Evolutionary conservation across 176 grass and related monocot genomes (phyloP).

Genomic region (Paspalum vaginatum): DNA sequence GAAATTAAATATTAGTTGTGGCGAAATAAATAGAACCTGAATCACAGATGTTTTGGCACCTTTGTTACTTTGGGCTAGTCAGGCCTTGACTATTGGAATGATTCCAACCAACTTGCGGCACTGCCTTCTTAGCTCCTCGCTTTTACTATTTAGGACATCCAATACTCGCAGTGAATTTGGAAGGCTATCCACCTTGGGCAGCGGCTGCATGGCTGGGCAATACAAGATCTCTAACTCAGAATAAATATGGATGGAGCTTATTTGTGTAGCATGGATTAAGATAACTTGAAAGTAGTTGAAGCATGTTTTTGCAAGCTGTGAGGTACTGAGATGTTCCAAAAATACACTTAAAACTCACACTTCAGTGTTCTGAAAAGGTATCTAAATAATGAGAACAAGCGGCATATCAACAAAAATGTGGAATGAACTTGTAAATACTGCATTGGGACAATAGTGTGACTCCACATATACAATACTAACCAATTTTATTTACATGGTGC

Average conservation of each 20-base stretch:
- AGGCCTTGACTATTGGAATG: too few relatives aligned
- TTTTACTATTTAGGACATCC: too few relatives aligned
- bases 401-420: not conserved
- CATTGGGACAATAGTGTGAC: not conserved
- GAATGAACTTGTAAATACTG: not conserved
- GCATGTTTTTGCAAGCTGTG: not conserved
- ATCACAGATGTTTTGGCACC: too few relatives aligned
- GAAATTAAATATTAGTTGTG: not conserved
- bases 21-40: not conserved
- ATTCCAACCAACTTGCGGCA: too few relatives aligned
- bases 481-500: not conserved
- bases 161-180: too few relatives aligned
- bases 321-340: too few relatives aligned
- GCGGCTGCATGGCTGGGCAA: too few relatives aligned
- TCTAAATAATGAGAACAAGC: not conserved
- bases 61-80: too few relatives aligned
- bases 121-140: too few relatives aligned
- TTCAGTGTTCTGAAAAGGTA: not conserved
- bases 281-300: not conserved
- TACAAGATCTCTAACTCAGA: too few relatives aligned
- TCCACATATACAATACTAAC: not conserved
- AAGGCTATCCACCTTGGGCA: too few relatives aligned
- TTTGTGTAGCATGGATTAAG: not conserved
- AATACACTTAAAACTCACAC: not conserved
- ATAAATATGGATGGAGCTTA: not conserved